Evolutionary conservation across 768 basidiomycete species (phyloP), one percentile per base, ranked within the genome.

Genomic region (Candolleomyces eurysporus): DNA sequence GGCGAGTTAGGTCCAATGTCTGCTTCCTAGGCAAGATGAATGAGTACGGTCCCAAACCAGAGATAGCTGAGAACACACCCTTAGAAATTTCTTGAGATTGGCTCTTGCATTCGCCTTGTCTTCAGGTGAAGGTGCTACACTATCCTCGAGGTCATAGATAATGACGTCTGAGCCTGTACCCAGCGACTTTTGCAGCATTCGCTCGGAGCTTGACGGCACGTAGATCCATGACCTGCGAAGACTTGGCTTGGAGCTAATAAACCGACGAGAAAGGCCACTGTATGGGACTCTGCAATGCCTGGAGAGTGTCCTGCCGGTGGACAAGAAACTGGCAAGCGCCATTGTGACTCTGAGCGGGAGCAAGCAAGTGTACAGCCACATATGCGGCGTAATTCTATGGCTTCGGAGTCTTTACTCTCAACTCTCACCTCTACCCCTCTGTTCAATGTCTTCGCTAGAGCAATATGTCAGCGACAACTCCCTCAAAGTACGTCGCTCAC

Each of bases 101-200:
- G 69, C 68, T 61, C 91, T 78, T 0, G 91, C 89, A 56, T 79
- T 72, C 21, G 74, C 73, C 71, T 92, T 91, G 61, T 86, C 85
- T 30, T 76, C 73, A 32, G 83, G 81, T 4, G 85, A 76, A 5
- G 89, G 89, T 4, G 92, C 76, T 0, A 96, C 85, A 62, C 90
- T 90, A 71, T 96, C 94, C 71, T 96, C 94, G 13, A 96, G 78
- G 76, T 96, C 94, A 67, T 94, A 95, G 26, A 94, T 88, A 40
- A 94, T 78, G 48, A 89, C 80, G 62, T 96, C 94, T 2, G 92
- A 86, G 2, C 74, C 70, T 14, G 79, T 77, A 10, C 68, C 72
- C 49, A 91, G 78, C 0, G 91, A 91, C 70, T 94, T 96, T 65
- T 87, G 77, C 39, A 96, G 84, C 89, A 94, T 93, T 46, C 85